These are phyloP conservation scores for Rhodamnia argentea DNA, from an alignment of 345 rosid genomes.

Conservation along the genomic window DNA sequence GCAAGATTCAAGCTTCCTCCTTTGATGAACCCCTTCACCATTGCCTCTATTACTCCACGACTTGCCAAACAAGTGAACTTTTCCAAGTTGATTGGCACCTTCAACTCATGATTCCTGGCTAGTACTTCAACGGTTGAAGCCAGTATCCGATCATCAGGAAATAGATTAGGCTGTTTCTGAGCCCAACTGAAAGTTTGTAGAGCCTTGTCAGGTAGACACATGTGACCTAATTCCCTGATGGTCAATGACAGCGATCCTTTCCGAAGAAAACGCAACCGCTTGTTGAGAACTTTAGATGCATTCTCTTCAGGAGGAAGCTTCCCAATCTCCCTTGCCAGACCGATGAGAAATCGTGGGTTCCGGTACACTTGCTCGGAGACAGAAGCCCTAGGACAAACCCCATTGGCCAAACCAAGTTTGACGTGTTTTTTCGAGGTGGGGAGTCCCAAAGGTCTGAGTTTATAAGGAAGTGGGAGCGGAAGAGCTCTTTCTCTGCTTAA, in stretches of 20 bases:
- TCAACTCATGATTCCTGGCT: slow-evolving; percentile 49
- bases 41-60: slow-evolving; percentile 69
- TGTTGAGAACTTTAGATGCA: slow-evolving; percentile 46
- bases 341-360: slow-evolving; percentile 50
- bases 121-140: slow-evolving; percentile 67
- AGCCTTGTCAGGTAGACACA: slow-evolving; percentile 74
- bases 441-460: slow-evolving; percentile 51
- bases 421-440: slow-evolving; percentile 48
- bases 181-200: slow-evolving; percentile 84
- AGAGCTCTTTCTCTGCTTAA: slow-evolving; percentile 42
- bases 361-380: slow-evolving; percentile 33
- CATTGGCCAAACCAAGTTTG: slow-evolving; percentile 6
- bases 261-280: slow-evolving; percentile 45
- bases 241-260: slow-evolving; percentile 71
- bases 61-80: slow-evolving; percentile 41
- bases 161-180: slow-evolving; percentile 49
- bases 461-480: slow-evolving; percentile 78
- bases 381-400: slow-evolving; percentile 24
- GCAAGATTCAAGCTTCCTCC: slow-evolving; percentile 66
- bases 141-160: slow-evolving; percentile 59
- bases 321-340: slow-evolving; percentile 62
- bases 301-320: slow-evolving; percentile 28
- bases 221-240: slow-evolving; percentile 69
- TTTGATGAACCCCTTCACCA: slow-evolving; percentile 58
- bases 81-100: slow-evolving; percentile 41